Conservation (phyloP, 495 filamentous ascomycete species). For the Mytilinidion resinicola region DNA sequence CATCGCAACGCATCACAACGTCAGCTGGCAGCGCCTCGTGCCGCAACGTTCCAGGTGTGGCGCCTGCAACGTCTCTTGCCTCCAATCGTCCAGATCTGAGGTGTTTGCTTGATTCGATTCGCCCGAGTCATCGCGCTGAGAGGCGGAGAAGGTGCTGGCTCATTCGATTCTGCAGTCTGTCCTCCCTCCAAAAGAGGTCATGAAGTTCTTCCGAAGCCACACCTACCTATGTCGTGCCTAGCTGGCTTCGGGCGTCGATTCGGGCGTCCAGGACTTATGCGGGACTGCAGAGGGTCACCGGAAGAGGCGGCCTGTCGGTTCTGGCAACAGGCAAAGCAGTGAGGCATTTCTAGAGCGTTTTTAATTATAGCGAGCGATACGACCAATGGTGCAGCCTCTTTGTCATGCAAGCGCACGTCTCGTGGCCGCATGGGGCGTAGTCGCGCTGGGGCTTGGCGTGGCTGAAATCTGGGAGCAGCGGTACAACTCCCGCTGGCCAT, state of each 20-base stretch:
- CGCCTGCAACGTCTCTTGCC: not conserved
- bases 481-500: not conserved
- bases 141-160: not conserved
- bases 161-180: not conserved
- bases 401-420: not conserved
- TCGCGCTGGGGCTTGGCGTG: not conserved
- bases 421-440: not conserved
- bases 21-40: not conserved
- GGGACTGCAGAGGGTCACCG: not conserved
- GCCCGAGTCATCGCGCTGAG: not conserved
- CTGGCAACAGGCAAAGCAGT: not conserved
- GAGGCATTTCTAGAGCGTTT: not conserved
- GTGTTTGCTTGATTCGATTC: not conserved
- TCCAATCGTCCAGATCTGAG: not conserved
- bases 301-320: not conserved
- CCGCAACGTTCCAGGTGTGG: not conserved
- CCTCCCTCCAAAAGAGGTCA: not conserved
- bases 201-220: not conserved
- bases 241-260: not conserved
- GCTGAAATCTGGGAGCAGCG: not conserved
- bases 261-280: not conserved
- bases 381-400: not conserved
- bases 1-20: not conserved
- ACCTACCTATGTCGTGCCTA: no score
- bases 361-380: not conserved